These are phyloP conservation scores for Naematelia aurantialba DNA, from an alignment of 768 basidiomycete species.

Conservation along the genomic window DNA sequence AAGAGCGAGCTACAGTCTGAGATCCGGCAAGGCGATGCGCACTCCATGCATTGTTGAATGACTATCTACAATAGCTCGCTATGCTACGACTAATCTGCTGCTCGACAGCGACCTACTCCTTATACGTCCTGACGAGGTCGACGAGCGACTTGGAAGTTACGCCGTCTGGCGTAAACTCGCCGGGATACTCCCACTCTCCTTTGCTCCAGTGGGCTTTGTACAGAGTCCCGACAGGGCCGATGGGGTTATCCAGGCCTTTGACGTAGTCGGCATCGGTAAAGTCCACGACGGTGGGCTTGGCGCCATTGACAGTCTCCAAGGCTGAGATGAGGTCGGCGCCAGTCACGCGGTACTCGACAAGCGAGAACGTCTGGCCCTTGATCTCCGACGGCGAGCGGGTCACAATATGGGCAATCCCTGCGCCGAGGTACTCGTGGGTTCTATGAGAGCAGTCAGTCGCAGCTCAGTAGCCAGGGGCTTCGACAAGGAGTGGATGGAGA, in stretches of 20 bases:
- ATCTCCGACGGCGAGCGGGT: neutral
- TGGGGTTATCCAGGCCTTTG: neutral
- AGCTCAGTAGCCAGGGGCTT: no score
- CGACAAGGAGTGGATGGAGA: no score
- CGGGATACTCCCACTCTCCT: neutral
- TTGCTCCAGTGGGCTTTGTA: neutral
- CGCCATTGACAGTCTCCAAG: neutral
- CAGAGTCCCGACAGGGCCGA: neutral
- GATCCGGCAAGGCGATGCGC: no score
- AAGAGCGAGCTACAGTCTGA: no score
- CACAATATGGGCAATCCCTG: neutral
- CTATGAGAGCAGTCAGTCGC: neutral
- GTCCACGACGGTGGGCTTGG: neutral
- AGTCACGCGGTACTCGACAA: neutral
- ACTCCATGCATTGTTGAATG: neutral
- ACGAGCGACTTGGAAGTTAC: neutral
- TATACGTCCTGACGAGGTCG: neutral
- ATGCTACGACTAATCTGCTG: no score
- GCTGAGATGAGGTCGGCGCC: neutral
- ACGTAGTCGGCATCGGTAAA: neutral
- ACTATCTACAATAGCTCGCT: no score
- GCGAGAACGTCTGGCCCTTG: neutral
- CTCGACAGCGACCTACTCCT: no score
- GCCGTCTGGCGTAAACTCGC: neutral
- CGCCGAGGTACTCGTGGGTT: neutral